These are phyloP conservation scores for Epichloe scottii DNA, from an alignment of 2,329 filamentous ascomycete species.

Conservation along the genomic window DNA sequence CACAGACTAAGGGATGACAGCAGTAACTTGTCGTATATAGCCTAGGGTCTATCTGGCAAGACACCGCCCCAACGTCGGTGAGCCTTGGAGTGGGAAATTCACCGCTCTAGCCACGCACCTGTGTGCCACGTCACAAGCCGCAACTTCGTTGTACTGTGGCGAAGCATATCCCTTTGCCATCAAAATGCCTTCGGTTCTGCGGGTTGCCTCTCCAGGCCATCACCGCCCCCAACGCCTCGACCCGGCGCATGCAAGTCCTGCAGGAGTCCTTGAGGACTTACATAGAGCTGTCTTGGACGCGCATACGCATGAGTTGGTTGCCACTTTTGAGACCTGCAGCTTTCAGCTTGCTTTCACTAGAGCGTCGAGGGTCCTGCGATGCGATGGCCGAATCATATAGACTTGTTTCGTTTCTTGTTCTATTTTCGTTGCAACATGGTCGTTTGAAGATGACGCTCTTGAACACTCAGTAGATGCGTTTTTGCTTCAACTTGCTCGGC, in stretches of 20 bases:
- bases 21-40: background rate
- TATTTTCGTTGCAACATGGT: background rate
- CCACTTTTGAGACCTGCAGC: constrained; percentile 5
- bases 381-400: background rate
- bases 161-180: constrained; percentile 17
- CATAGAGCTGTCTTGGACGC: constrained; percentile 2
- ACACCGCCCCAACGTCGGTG: constrained; percentile 10
- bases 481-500: too few relatives aligned
- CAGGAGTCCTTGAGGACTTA: constrained; percentile 2
- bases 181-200: constrained; percentile 3
- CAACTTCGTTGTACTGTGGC: constrained; percentile 20
- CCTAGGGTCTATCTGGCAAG: background rate
- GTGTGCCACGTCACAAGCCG: constrained; percentile 31
- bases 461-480: too few relatives aligned
- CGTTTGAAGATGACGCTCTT: background rate
- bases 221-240: constrained; percentile 8
- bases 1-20: constrained; percentile 9
- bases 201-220: constrained; percentile 9
- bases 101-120: constrained; percentile 19
- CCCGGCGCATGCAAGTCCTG: constrained; percentile 9
- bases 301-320: constrained; percentile 1
- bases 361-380: background rate
- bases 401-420: background rate
- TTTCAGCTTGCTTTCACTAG: constrained; percentile 8
- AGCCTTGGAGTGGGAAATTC: constrained; percentile 9